Base-by-base conservation (phyloP, 1,139 yeast species). In the Geotrichum siamense region DNA sequence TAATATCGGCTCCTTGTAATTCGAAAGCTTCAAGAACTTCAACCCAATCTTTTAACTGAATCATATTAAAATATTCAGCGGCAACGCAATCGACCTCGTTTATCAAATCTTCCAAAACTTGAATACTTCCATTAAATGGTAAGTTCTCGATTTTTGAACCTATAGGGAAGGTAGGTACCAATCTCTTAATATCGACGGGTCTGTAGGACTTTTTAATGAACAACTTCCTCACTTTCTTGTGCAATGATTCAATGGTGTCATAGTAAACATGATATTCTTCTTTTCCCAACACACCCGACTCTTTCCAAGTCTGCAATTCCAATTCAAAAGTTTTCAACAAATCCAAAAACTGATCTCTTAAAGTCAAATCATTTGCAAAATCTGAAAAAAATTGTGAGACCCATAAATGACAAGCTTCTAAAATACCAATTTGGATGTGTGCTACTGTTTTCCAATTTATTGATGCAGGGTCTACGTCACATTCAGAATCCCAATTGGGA, bases 131-230 rank as follows among this genome's bases (percentile, higher is more conserved):
- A 30, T 50, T 53, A 8, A 51, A 49, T 2, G 58, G 58, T n/a
- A 59, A 47, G 31, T 48, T 49, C 13, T 55, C 57, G 28, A 48
- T 40, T 8, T 52, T 48, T n/a, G 48, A 47, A 6, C 58, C 60
- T n/a, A 37, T 20, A 2, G 59, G 54, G 16, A 50, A 50, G 8
- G 50, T 42, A 4, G 61, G 57, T 17, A 59, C 49, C 28, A 56
- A 49, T 1, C 58, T 54, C 16, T 58, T 52, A 13, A 57, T 56
- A 22, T 73, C 74, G 38, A 74, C 64, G 0, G 96, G 96, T 50
- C 89, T 74, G 61, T 84, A 87, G 15, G 85, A 73, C 57, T 82
- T 83, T 61, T 82, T 84, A 48, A 85, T 82, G 56, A 83, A 86
- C 13, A 76, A 62, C 54, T 81, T 79, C 59, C 87, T 79, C 53